Base-by-base conservation (phyloP, 768 basidiomycete genomes). In the Fibroporia radiculosa region DNA sequence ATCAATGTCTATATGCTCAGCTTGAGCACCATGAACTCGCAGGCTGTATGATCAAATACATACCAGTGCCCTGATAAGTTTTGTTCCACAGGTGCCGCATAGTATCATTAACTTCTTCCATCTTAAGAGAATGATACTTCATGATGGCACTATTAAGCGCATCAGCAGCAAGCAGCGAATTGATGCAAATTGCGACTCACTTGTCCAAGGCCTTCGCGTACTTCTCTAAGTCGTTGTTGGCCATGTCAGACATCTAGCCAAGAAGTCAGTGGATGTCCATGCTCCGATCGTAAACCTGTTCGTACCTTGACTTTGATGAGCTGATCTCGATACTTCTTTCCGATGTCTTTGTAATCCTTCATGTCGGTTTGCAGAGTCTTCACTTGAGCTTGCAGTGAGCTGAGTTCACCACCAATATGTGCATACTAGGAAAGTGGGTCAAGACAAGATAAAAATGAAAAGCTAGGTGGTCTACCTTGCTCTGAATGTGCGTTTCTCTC, bases 81-180 rank as follows among this genome's bases (percentile, higher is more conserved):
- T 92, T 95, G 61, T 92, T 95, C 96, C 96, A 99, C 3, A 98
- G 63, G 58, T 96, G 91, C 38, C 84, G 84, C 80, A 98, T 95
- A 12, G 84, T 93, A 56, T 96, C 93, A 58, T 99, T 99, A 56
- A 99, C 93, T 70, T 99, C 96, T 63, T 93, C 91, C 96, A 98
- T 96, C 67, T 99, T 99, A 55, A 96, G 73, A 12, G 82, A 70
- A 58, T 99, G 96, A 57, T 97, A 99, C 64, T 90, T 91, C 90
- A 99, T 96, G 62, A 99, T 98, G 32, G 93, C 96, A 53, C 95
- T 97, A 47, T 2, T 46, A 50, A 18, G 42, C 31, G 32, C 26
- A 49, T 65, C 41, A 59, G 48, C 39, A 25, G n/a, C 4, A 22
- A 38, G n/a, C n/a, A 37, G 42, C 4, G n/a, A n/a, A n/a, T n/a